These are phyloP conservation scores for Pascua guehoae DNA, from an alignment of 1,284 basidiomycete species.

Conservation along the genomic window DNA sequence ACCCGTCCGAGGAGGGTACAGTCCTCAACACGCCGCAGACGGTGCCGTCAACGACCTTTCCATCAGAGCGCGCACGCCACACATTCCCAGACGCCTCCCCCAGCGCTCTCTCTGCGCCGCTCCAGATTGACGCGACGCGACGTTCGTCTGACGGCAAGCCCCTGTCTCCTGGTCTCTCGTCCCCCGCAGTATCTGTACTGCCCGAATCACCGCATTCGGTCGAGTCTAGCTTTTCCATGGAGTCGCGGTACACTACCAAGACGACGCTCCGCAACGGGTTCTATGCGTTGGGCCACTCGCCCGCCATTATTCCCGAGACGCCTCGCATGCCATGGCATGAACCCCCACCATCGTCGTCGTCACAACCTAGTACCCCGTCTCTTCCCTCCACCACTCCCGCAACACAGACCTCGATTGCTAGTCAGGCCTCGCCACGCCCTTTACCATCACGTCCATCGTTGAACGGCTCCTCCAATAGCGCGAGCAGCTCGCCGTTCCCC, in stretches of 20 bases:
- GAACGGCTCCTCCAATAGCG: no score
- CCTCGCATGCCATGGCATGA: no score
- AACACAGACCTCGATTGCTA: no score
- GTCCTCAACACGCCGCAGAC: slow-evolving; percentile 13
- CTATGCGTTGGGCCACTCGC: slow-evolving; percentile 17
- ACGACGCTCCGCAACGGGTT: slow-evolving; percentile 4
- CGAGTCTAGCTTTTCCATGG: slow-evolving; percentile 9
- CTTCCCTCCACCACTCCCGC: no score
- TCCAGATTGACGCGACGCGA: slow-evolving; percentile 1
- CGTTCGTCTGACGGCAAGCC: neutral
- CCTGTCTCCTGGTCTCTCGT: neutral
- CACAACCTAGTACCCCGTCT: no score
- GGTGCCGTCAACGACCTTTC: neutral
- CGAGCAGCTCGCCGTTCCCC: no score
- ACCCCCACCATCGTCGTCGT: no score
- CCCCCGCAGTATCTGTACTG: neutral
- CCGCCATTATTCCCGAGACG: slow-evolving; percentile 2
- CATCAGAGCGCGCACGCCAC: neutral
- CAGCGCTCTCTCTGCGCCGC: neutral
- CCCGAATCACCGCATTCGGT: slow-evolving; percentile 7
- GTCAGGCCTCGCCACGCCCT: no score
- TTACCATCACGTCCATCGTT: no score
- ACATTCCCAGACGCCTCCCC: neutral
- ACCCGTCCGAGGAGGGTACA: slow-evolving; percentile 5
- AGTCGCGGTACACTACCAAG: slow-evolving; percentile 7